Conservation (phyloP, 805 yeast species). For the Cyberlindnera saturnus region DNA sequence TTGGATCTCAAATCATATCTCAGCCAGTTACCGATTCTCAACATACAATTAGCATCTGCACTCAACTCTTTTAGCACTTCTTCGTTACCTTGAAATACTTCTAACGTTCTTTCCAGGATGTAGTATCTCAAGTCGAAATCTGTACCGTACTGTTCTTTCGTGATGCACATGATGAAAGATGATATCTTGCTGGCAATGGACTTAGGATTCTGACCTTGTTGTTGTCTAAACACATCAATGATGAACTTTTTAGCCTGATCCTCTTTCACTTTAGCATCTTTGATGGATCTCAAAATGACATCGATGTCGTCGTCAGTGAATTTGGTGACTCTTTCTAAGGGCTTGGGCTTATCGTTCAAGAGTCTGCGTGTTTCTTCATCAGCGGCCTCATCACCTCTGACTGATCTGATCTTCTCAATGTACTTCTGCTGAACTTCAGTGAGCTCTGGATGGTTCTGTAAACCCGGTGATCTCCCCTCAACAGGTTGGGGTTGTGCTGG, state of each 20-base stretch:
- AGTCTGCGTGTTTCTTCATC: background rate
- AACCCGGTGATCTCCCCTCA: too few species aligned
- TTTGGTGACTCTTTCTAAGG: background rate
- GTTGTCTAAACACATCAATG: background rate
- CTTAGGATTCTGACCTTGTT: background rate
- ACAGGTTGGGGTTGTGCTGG: too few species aligned
- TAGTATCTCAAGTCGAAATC: background rate
- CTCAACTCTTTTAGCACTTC: background rate
- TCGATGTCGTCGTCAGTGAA: background rate
- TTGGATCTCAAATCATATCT: constrained; percentile 1
- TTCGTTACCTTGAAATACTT: background rate
- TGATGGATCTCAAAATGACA: background rate
- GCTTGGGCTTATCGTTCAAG: background rate
- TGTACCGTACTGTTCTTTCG: background rate
- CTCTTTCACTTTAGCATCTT: background rate
- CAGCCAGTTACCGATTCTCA: too few species aligned
- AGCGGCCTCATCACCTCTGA: constrained; percentile 1
- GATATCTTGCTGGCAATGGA: background rate
- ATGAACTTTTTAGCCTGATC: constrained; percentile 1
- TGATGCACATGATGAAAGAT: background rate
- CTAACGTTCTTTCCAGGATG: background rate
- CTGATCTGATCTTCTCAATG: background rate
- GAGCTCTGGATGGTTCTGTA: background rate
- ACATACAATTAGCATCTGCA: background rate
- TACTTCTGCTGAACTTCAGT: background rate